Percentiles rank a stretch among this genome's conserved stretches.
Evolutionary conservation across 257 asterid genomes (phyloP).

Genomic region (Leptodermis oblonga): DNA sequence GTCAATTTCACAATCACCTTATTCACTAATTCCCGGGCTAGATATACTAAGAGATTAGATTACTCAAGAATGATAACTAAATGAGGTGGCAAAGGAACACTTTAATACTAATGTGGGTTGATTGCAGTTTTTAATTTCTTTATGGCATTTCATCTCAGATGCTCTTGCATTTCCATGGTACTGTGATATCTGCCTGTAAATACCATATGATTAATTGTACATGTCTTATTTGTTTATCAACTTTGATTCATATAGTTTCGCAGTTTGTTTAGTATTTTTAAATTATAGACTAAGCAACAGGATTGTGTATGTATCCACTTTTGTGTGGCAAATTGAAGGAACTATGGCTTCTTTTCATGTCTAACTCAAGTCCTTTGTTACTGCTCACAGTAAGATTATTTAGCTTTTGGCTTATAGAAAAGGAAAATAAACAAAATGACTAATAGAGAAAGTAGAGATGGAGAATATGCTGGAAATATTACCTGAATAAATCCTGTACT

Average conservation of each 20-base stretch:
- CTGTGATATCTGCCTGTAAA: background rate
- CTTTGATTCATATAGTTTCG: too few species aligned
- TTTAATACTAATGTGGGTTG: background rate
- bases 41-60: background rate
- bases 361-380: background rate
- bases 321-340: background rate
- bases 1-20: background rate
- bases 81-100: background rate
- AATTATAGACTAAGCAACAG: too few species aligned
- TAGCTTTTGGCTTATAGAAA: background rate
- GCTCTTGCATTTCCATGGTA: background rate
- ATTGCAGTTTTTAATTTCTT: background rate
- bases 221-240: too few species aligned
- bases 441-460: background rate
- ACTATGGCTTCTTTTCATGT: background rate
- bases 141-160: background rate
- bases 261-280: too few species aligned
- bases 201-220: background rate
- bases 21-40: background rate
- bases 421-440: background rate
- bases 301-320: background rate
- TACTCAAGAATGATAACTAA: background rate
- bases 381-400: background rate
- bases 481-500: background rate
- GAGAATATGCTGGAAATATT: too few species aligned